Base-by-base conservation (phyloP, 2,329 filamentous ascomycete species). In the Botryotinia globosa region DNA sequence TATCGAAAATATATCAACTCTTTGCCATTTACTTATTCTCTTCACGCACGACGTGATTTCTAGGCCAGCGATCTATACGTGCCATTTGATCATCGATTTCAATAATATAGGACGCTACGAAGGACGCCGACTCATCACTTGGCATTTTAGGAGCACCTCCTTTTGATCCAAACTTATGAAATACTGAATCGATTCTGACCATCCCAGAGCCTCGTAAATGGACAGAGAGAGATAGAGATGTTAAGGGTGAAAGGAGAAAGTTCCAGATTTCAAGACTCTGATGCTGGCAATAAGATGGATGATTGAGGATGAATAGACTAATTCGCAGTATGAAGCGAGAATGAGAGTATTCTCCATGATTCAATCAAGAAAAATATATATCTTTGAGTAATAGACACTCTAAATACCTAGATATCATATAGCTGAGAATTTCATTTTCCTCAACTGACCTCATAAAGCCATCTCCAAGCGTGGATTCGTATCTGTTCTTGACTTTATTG, bases 401-500 rank as follows among this genome's bases (percentile, higher is more conserved):
- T 20, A 29, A 8, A 3, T 44, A 20, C 37, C 12, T 16, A 3
- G 3, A 1, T 54, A n/a, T 25, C 12, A 14, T n/a, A 37, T 8
- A 25, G 10, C 22, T n/a, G 5, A 16, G 12, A 16, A 39, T 61
- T 61, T 3, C 5, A 39, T n/a, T n/a, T 39, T n/a, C 10, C 9
- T 37, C 20, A 61, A 39, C 4, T 12, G 22, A 16, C 7, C 12
- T 25, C 34, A 39, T n/a, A 37, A 16, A 39, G 7, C n/a, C 10
- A 25, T 18, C 12, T 8, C 14, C 4, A 37, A 7, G 48, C 16
- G 32, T 37, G 12, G 12, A 22, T 25, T 37, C 5, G n/a, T n/a
- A 0, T 7, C 0, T 18, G 39, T 4, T 8, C 22, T 16, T 34
- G 1, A 7, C 16, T 25, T 0, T 39, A 61, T 4, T 22, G 34